These are phyloP conservation scores for Russula griseocarnosa DNA, from an alignment of 768 basidiomycete species.

Conservation along the genomic window DNA sequence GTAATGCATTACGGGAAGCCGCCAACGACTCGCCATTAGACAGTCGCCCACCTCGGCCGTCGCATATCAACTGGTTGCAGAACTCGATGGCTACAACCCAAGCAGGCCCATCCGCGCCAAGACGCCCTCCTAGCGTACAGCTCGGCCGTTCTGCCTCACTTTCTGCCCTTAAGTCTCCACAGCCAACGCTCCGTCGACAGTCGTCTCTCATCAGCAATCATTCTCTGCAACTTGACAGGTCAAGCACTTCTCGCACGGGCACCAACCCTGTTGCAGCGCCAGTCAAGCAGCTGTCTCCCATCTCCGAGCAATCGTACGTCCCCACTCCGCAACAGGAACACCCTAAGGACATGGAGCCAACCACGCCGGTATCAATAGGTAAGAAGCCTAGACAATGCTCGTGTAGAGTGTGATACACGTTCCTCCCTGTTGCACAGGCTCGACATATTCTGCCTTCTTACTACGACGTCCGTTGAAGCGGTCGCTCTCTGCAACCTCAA, in stretches of 20 bases:
- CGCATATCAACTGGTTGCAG: conserved; percentile 27
- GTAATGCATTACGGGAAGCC: conserved; percentile 2
- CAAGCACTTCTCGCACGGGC: conserved; percentile 27
- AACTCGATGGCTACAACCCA: conserved; percentile 6
- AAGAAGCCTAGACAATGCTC: conserved; percentile 34
- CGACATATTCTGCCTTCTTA: conserved; percentile 51
- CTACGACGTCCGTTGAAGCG: conserved; percentile 63
- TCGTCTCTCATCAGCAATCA: conserved; percentile 41
- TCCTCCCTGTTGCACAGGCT: conserved; percentile 12
- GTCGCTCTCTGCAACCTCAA: conserved; percentile 58
- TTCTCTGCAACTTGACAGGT: conserved; percentile 40
- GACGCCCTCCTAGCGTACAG: conserved; percentile 19
- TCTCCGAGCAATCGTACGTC: conserved; percentile 60
- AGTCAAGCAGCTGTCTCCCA: conserved; percentile 54
- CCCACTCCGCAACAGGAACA: conserved; percentile 46
- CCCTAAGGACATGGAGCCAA: conserved; percentile 26
- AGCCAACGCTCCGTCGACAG: conserved; percentile 23
- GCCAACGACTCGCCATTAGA: conserved; percentile 13
- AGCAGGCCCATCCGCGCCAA: conserved; percentile 16
- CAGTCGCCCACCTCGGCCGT: conserved; percentile 21
- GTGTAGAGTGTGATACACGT: conserved; percentile 7
- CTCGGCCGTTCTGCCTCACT: conserved; percentile 27
- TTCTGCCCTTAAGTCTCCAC: conserved; percentile 30
- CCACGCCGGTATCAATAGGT: conserved; percentile 31
- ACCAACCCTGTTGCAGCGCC: conserved; percentile 15